Percentiles rank a stretch among this genome's conserved stretches.
These are phyloP conservation scores for Trypanosoma vivax DNA, from an alignment of 208 protist species.

Conservation along the genomic window DNA sequence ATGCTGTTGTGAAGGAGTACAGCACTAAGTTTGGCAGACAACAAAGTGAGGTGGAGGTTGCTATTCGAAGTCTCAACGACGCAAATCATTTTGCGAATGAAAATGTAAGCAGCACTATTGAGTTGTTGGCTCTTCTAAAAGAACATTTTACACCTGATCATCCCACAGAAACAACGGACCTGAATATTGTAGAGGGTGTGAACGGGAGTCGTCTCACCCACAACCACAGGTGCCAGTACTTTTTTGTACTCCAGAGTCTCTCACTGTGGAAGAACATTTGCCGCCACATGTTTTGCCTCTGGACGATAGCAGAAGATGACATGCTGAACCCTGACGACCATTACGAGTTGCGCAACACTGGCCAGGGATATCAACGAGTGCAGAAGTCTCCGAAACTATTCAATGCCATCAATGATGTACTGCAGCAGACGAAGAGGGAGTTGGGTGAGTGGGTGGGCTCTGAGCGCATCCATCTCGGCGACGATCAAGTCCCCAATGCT, in stretches of 20 bases:
- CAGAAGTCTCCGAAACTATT: conserved; percentile 85
- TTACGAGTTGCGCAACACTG: conserved; percentile 87
- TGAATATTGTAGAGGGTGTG: conserved; percentile 76
- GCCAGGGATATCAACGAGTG: conserved; percentile 94
- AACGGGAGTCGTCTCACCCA: conserved; percentile 93
- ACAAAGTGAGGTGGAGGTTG: conserved; percentile 63
- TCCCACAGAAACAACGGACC: conserved; percentile 29
- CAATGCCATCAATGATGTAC: conserved; percentile 78
- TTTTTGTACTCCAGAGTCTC: conserved; percentile 94
- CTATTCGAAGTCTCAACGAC: conserved; percentile 86
- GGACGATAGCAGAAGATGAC: conserved; percentile 93
- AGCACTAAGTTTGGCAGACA: conserved; percentile 18
- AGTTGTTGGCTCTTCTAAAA: conserved; percentile 68
- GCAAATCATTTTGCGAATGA: conserved; percentile 88
- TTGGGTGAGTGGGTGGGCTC: conserved; percentile 87
- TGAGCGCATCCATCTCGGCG: conserved; percentile 94
- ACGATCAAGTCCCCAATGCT: conserved; percentile 97
- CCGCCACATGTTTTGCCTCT: conserved; percentile 81
- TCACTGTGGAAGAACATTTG: conserved; percentile 94
- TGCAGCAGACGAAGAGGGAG: conserved; percentile 84
- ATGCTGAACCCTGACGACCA: conserved; percentile 79
- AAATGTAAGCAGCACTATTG: conserved; percentile 69
- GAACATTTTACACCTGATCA: conserved; percentile 65
- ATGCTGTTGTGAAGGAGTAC: conserved; percentile 61
- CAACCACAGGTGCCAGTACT: conserved; percentile 91